These are phyloP conservation scores for Mycena leptocephala DNA, from an alignment of 768 basidiomycete species.

Conservation along the genomic window DNA sequence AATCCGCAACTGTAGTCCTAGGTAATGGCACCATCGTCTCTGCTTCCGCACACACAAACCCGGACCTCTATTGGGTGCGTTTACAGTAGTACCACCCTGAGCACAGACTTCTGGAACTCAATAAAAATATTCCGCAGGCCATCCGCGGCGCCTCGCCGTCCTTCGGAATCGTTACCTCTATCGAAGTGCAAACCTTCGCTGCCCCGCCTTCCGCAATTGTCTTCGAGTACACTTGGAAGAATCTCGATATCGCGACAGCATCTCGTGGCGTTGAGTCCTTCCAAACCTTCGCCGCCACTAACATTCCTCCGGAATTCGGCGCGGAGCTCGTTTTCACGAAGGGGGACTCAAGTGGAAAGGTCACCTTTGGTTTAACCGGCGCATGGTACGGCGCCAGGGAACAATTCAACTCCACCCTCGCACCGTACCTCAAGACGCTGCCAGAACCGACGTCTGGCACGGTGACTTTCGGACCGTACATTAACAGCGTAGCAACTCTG, in stretches of 20 bases:
- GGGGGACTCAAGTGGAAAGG: slow-evolving; percentile 46
- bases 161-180: slow-evolving; percentile 60
- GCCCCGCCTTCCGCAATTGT: slow-evolving; percentile 56
- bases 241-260: slow-evolving; percentile 48
- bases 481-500: slow-evolving; percentile 49
- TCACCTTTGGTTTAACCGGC: slow-evolving; percentile 52
- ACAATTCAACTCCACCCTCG: slow-evolving; percentile 46
- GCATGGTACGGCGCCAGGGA: slow-evolving; percentile 55
- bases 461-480: slow-evolving; percentile 49
- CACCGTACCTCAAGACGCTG: slow-evolving; percentile 52
- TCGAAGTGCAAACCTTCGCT: slow-evolving; percentile 56
- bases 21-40: slow-evolving; percentile 60
- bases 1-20: slow-evolving; percentile 58
- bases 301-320: slow-evolving; percentile 54
- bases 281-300: slow-evolving; percentile 53
- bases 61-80: slow-evolving; percentile 69
- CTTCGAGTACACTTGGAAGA: slow-evolving; percentile 56
- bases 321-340: slow-evolving; percentile 50
- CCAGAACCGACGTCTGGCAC: slow-evolving; percentile 40
- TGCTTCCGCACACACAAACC: slow-evolving; percentile 53
- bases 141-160: slow-evolving; percentile 59
- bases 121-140: slow-evolving; percentile 44
- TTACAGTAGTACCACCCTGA: no score
- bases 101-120: neutral
- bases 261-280: slow-evolving; percentile 48